Evolutionary conservation across 2,329 filamentous ascomycete genomes (phyloP).

Genomic region (Penicillium paneum): DNA sequence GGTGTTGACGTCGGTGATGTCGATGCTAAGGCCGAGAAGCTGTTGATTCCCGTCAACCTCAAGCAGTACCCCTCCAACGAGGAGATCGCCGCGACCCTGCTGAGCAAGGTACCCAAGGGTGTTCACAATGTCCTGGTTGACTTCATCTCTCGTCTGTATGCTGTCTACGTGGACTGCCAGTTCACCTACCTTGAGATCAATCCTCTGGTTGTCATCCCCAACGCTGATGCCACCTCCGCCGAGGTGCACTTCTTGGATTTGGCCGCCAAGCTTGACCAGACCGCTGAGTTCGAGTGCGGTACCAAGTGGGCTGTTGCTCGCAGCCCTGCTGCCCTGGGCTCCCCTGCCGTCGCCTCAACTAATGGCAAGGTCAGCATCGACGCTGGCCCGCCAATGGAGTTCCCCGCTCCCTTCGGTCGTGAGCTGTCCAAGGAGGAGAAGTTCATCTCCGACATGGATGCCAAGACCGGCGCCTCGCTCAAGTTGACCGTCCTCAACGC

Average conservation of each 20-base stretch:
- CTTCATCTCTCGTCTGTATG: conserved; percentile 97
- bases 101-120: conserved; percentile 91
- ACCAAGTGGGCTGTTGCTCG: conserved; percentile 98
- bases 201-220: conserved; percentile 96
- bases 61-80: conserved; percentile 93
- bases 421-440: conserved; percentile 98
- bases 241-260: conserved; percentile 97
- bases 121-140: conserved; percentile 98
- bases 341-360: conserved; percentile 63
- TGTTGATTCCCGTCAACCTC: conserved; percentile 94
- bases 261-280: conserved; percentile 98
- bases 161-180: conserved; percentile 98
- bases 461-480: conserved; percentile 97
- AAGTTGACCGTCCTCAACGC: conserved; percentile 96
- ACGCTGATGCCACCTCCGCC: conserved; percentile 84
- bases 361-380: conserved; percentile 85
- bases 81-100: conserved; percentile 76
- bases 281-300: conserved; percentile 98
- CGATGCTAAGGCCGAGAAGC: conserved; percentile 97
- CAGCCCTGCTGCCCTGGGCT: conserved; percentile 81
- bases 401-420: conserved; percentile 97
- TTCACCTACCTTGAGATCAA: conserved; percentile 99
- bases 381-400: conserved; percentile 96
- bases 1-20: conserved; percentile 99
- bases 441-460: conserved; percentile 97